Evolutionary conservation across 805 yeast species (phyloP), one percentile per base, ranked within the genome.

Genomic region (Metschnikowia orientalis): DNA sequence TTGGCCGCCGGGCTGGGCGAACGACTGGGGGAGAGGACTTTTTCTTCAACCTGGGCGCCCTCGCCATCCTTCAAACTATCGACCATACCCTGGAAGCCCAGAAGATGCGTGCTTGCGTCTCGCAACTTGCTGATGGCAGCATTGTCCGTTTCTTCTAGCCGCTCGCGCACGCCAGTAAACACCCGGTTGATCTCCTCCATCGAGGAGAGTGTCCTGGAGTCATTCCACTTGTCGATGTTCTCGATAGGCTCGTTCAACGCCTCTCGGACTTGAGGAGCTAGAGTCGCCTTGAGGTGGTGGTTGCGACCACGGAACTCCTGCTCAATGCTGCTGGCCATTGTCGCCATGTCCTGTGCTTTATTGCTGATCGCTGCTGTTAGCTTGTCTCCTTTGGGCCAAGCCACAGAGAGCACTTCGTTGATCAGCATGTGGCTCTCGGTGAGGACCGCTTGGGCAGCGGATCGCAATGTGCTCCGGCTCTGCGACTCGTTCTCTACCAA

Each of bases 1-100:
- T 43, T 42, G 14, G 27, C 18, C 3, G 22, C 35, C 4, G 35
- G 25, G 18, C 30, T 24, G 8, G 11, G 11, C 18, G 18, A 24
- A 7, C 35, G 27, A 2, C n/a, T n/a, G n/a, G n/a, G n/a, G n/a
- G n/a, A n/a, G n/a, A n/a, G n/a, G n/a, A n/a, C n/a, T n/a, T n/a
- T n/a, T n/a, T n/a, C n/a, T n/a, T n/a, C n/a, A n/a, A n/a, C n/a
- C n/a, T n/a, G n/a, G n/a, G n/a, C n/a, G n/a, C n/a, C n/a, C n/a
- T n/a, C n/a, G n/a, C n/a, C n/a, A n/a, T n/a, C n/a, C n/a, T n/a
- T n/a, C n/a, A n/a, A n/a, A 13, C 18, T 10, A 23, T 26, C 27
- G 13, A 30, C 14, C 18, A 23, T 30, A 11, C n/a, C 26, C 7
- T 22, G n/a, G 10, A 18, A 22, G 6, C 25, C 40, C 3, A 13